These are phyloP conservation scores for Noccaea bulbosa DNA, from an alignment of 345 rosid species.

Conservation along the genomic window DNA sequence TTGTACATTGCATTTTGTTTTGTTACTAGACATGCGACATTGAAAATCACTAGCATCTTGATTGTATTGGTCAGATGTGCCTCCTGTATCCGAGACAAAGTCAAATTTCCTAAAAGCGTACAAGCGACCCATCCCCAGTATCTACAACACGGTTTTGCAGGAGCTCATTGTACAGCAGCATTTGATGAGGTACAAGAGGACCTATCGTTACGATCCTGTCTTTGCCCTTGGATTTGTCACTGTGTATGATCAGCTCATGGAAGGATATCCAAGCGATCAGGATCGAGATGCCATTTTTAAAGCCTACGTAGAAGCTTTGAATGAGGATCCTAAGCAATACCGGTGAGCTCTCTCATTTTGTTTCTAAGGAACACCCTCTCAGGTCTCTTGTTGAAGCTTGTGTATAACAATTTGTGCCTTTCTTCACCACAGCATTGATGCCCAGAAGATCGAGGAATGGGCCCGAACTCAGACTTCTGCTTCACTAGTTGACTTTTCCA, in stretches of 20 bases:
- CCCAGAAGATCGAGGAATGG: conserved; percentile 94
- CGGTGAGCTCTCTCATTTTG: conserved; percentile 51
- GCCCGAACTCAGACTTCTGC: conserved; percentile 68
- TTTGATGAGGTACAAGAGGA: conserved; percentile 86
- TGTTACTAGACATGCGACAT: too few relatives aligned
- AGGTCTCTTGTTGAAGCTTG: not conserved
- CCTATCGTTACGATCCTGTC: conserved; percentile 77
- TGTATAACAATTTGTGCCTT: not conserved
- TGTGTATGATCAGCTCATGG: conserved; percentile 96
- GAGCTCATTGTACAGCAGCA: conserved; percentile 97
- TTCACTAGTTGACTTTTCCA: conserved; percentile 71
- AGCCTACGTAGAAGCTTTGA: conserved; percentile 78
- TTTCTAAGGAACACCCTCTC: not conserved
- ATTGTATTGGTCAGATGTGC: conserved; percentile 54
- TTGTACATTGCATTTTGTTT: not conserved
- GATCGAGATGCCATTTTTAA: conserved; percentile 85
- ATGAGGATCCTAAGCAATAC: conserved; percentile 90
- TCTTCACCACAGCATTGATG: conserved; percentile 61
- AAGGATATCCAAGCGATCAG: conserved; percentile 91
- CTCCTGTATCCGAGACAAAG: conserved; percentile 92
- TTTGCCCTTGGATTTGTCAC: conserved; percentile 98
- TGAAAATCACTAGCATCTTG: not conserved
- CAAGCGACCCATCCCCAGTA: conserved; percentile 89
- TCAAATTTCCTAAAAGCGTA: conserved; percentile 74
- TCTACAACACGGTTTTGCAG: conserved; percentile 84